Percentiles rank a stretch among this genome's conserved stretches.
These are phyloP conservation scores for Atkinsonella texensis DNA, from an alignment of 2,329 filamentous ascomycete genomes.

Conservation along the genomic window DNA sequence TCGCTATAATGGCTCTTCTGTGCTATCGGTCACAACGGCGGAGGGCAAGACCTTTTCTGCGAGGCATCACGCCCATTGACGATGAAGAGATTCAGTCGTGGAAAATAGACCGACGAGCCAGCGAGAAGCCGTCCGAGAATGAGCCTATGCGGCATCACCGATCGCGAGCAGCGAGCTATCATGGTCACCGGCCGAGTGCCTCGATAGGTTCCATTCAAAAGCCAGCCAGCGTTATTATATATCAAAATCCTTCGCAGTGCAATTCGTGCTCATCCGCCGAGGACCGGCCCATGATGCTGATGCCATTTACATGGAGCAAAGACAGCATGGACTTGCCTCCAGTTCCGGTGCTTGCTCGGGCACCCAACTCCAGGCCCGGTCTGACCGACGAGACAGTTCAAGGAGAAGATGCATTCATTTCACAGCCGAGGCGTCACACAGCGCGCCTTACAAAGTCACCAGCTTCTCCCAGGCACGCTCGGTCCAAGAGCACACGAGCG, in stretches of 20 bases:
- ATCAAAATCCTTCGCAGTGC: constrained; percentile 23
- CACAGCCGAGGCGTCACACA: constrained; percentile 37
- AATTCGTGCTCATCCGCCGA: constrained; percentile 15
- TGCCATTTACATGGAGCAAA: constrained; percentile 23
- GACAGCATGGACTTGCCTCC: constrained; percentile 34
- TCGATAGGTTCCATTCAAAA: constrained; percentile 28
- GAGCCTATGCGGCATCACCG: neutral
- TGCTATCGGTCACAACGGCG: constrained; percentile 28
- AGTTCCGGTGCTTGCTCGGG: constrained; percentile 42
- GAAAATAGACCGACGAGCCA: constrained; percentile 30
- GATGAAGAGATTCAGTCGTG: constrained; percentile 56
- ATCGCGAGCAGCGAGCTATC: constrained; percentile 8
- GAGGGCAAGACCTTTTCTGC: constrained; percentile 32
- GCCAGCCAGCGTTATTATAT: constrained; percentile 42
- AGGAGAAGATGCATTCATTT: constrained; percentile 47
- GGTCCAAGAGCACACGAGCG: constrained; percentile 36
- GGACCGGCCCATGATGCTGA: constrained; percentile 17
- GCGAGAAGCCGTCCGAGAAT: constrained; percentile 16
- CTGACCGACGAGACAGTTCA: constrained; percentile 50
- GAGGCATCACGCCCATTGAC: constrained; percentile 48
- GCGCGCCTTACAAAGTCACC: constrained; percentile 35
- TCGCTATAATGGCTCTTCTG: constrained; percentile 21
- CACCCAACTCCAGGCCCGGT: constrained; percentile 49
- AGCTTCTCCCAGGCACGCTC: constrained; percentile 30
- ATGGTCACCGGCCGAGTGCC: constrained; percentile 16